Percentiles rank a stretch among this genome's conserved stretches.
Conservation (phyloP, 2,329 filamentous ascomycete species). For the Diplodia sapinea region DNA sequence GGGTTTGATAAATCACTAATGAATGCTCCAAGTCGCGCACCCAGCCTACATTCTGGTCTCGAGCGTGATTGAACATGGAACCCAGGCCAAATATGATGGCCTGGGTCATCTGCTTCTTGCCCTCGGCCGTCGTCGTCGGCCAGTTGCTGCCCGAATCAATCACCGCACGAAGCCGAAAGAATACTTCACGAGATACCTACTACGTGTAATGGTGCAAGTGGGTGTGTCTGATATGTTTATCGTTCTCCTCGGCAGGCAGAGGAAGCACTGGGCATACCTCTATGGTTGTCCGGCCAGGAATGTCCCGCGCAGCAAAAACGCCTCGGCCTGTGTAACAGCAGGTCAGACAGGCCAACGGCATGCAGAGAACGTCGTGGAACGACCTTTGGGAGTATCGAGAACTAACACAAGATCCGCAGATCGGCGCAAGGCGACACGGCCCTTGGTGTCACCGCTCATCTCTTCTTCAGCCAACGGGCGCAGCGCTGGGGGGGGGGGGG, state of each 20-base stretch:
- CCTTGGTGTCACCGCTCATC: slow-evolving; percentile 33
- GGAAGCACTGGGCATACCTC: slow-evolving; percentile 61
- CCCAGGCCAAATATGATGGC: slow-evolving; percentile 62
- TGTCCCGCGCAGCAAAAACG: slow-evolving; percentile 56
- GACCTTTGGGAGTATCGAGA: slow-evolving; percentile 60
- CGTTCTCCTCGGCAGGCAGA: slow-evolving; percentile 55
- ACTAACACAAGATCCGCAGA: slow-evolving; percentile 52
- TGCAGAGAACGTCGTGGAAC: not conserved
- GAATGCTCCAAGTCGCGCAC: slow-evolving; percentile 54
- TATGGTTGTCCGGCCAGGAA: slow-evolving; percentile 56
- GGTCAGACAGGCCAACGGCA: slow-evolving; percentile 19
- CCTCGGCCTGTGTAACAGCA: slow-evolving; percentile 54
- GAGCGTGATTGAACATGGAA: slow-evolving; percentile 65
- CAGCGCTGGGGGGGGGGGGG: not conserved
- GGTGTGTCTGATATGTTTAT: slow-evolving; percentile 57
- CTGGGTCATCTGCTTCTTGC: slow-evolving; percentile 51
- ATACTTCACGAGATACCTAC: slow-evolving; percentile 43
- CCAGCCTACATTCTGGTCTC: slow-evolving; percentile 63
- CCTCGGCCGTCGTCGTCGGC: slow-evolving; percentile 41
- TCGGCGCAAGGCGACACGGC: slow-evolving; percentile 47
- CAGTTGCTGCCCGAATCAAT: slow-evolving; percentile 49
- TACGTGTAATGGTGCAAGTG: slow-evolving; percentile 63
- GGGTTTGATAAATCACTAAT: slow-evolving; percentile 57
- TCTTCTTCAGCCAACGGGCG: slow-evolving; percentile 19
- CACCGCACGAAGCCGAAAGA: slow-evolving; percentile 16